phyloP scores from a whole-genome alignment of 1,284 basidiomycete genomes.

The Fomitopsis palustris region DNA sequence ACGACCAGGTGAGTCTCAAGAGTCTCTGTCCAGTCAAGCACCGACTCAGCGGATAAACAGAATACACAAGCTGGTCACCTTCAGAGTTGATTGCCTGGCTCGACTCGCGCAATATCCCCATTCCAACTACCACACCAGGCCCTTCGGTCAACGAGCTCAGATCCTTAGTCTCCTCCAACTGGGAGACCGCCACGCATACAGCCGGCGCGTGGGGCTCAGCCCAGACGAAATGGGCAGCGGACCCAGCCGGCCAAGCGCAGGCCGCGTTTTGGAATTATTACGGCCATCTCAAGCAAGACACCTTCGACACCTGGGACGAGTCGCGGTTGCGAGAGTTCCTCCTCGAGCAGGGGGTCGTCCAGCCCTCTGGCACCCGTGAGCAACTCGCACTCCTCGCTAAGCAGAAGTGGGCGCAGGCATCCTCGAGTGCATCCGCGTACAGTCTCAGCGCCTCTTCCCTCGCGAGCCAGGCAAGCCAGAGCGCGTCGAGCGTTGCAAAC shows the following conservation, averaged over 20 bases:
- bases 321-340: conserved; percentile 77
- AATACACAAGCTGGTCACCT: conserved; percentile 19
- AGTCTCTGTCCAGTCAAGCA: not conserved
- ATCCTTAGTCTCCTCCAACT: conserved; percentile 18
- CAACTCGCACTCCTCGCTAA: conserved; percentile 78
- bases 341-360: conserved; percentile 83
- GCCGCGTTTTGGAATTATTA: conserved; percentile 45
- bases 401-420: conserved; percentile 61
- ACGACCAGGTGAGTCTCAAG: not conserved
- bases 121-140: conserved; percentile 43
- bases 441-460: conserved; percentile 18
- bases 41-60: not conserved
- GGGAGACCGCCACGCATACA: conserved; percentile 37
- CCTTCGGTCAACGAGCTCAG: conserved; percentile 30
- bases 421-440: conserved; percentile 36
- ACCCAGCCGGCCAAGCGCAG: conserved; percentile 65
- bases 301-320: conserved; percentile 80
- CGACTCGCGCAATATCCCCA: conserved; percentile 57
- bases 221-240: conserved; percentile 46
- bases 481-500: not conserved
- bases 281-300: conserved; percentile 39
- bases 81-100: conserved; percentile 68
- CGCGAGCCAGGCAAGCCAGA: conserved; percentile 15
- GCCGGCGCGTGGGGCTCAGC: not conserved
- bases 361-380: conserved; percentile 76